phyloP scores from a whole-genome alignment of 2,329 filamentous ascomycete species.

The Aspergillus piperis region DNA sequence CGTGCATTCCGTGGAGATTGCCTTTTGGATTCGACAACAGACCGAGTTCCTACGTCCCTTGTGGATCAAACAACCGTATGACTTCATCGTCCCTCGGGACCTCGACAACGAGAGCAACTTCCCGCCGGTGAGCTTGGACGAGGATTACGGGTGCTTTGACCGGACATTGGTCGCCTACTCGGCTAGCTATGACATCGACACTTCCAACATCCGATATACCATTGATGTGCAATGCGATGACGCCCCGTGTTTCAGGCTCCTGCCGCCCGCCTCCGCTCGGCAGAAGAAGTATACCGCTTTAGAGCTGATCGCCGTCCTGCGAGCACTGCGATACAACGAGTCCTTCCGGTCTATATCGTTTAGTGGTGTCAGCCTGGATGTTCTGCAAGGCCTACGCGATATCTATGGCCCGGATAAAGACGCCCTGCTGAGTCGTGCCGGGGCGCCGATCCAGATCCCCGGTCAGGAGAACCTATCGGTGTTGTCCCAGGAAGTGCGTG shows the following conservation, averaged over 20 bases:
- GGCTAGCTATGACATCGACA: slow-evolving; percentile 67
- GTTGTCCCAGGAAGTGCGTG: slow-evolving; percentile 68
- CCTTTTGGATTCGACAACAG: slow-evolving; percentile 60
- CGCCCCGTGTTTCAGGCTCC: slow-evolving; percentile 65
- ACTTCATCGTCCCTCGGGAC: slow-evolving; percentile 60
- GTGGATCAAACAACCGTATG: slow-evolving; percentile 65
- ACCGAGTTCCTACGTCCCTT: slow-evolving; percentile 66
- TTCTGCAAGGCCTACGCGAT: slow-evolving; percentile 64
- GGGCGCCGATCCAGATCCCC: slow-evolving; percentile 54
- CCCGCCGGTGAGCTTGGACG: slow-evolving; percentile 51
- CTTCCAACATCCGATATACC: slow-evolving; percentile 65
- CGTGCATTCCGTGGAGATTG: slow-evolving; percentile 64
- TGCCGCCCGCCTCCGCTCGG: slow-evolving; percentile 54
- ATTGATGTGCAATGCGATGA: slow-evolving; percentile 66
- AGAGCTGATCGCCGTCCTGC: slow-evolving; percentile 70
- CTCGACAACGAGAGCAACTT: slow-evolving; percentile 54
- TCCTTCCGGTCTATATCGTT: slow-evolving; percentile 69
- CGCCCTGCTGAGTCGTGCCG: slow-evolving; percentile 61
- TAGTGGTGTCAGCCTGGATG: slow-evolving; percentile 63
- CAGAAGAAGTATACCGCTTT: slow-evolving; percentile 58
- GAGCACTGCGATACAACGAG: slow-evolving; percentile 70
- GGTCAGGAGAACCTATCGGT: slow-evolving; percentile 59
- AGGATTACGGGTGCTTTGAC: slow-evolving; percentile 66
- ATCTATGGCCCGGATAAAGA: slow-evolving; percentile 63
- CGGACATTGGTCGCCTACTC: slow-evolving; percentile 70